phyloP scores from a whole-genome alignment of 2,329 filamentous ascomycete genomes.

The Penicillium sp. region DNA sequence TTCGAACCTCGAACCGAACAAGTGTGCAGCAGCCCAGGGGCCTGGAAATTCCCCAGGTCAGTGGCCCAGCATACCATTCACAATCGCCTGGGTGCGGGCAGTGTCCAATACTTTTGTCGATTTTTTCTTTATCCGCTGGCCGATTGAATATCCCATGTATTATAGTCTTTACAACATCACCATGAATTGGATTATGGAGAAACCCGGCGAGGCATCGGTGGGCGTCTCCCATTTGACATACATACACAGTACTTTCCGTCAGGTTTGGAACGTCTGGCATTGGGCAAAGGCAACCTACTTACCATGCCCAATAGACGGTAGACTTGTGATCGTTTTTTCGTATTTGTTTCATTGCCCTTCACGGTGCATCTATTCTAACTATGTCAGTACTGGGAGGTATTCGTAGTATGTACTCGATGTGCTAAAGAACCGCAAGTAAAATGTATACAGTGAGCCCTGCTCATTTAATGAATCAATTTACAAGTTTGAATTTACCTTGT shows the following conservation, averaged over 20 bases:
- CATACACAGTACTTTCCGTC: neutral
- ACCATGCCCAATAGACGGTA: neutral
- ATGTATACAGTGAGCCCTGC: no score
- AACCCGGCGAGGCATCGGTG: neutral
- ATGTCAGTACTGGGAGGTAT: no score
- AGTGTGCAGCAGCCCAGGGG: neutral
- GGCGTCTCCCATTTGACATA: neutral
- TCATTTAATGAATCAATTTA: no score
- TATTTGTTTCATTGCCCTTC: neutral
- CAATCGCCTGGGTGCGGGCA: neutral
- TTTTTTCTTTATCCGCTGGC: conserved; percentile 13
- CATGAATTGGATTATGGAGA: neutral
- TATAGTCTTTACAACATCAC: conserved; percentile 28
- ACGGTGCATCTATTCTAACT: no score
- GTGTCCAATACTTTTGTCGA: neutral
- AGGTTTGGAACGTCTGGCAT: neutral
- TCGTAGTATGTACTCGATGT: no score
- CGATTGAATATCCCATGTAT: conserved; percentile 25
- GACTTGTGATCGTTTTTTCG: neutral
- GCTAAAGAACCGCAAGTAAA: no score
- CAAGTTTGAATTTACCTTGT: no score
- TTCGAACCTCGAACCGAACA: neutral
- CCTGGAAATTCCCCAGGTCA: neutral
- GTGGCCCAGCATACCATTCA: neutral
- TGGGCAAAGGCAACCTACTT: neutral